Conservation (phyloP, 2,329 filamentous ascomycete genomes). For the Aureobasidium sp. region DNA sequence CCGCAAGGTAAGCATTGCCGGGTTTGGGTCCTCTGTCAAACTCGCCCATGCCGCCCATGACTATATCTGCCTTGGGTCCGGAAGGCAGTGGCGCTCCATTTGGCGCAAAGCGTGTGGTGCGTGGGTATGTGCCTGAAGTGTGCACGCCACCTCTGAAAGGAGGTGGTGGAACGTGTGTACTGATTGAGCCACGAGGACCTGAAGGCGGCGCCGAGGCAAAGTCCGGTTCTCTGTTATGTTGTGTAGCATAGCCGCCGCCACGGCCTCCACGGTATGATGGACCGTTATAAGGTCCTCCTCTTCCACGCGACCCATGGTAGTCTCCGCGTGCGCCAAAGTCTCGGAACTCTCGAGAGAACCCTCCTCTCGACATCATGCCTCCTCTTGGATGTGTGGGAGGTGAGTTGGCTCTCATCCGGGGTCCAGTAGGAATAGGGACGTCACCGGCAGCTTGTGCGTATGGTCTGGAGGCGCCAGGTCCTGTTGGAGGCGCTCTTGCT, state of each 20-base stretch:
- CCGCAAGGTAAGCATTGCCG: slow-evolving; percentile 31
- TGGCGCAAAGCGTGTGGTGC: slow-evolving; percentile 38
- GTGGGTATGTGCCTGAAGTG: slow-evolving; percentile 41
- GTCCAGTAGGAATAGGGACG: slow-evolving; percentile 9
- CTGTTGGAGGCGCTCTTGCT: slow-evolving; percentile 20
- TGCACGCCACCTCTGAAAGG: slow-evolving; percentile 38
- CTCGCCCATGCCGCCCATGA: background rate
- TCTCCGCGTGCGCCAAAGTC: slow-evolving; percentile 15
- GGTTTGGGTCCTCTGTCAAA: slow-evolving; percentile 5
- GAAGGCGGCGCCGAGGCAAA: slow-evolving; percentile 24
- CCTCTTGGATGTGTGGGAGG: slow-evolving; percentile 15
- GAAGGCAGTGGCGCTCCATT: slow-evolving; percentile 20
- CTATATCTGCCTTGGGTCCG: slow-evolving; percentile 12
- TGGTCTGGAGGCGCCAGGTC: slow-evolving; percentile 1
- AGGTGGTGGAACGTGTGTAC: slow-evolving; percentile 21
- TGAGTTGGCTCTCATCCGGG: slow-evolving; percentile 11
- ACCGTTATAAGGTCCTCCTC: slow-evolving; percentile 16
- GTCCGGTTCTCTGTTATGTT: slow-evolving; percentile 16
- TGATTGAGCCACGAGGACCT: slow-evolving; percentile 28
- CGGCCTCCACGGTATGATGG: slow-evolving; percentile 27
- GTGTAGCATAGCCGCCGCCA: slow-evolving; percentile 21
- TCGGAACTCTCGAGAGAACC: slow-evolving; percentile 9
- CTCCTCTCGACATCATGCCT: slow-evolving; percentile 3
- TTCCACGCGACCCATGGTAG: slow-evolving; percentile 21
- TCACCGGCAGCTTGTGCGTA: slow-evolving; percentile 4